Conservation (phyloP, 1,284 basidiomycete genomes). For the Cystobasidium slooffiae region DNA sequence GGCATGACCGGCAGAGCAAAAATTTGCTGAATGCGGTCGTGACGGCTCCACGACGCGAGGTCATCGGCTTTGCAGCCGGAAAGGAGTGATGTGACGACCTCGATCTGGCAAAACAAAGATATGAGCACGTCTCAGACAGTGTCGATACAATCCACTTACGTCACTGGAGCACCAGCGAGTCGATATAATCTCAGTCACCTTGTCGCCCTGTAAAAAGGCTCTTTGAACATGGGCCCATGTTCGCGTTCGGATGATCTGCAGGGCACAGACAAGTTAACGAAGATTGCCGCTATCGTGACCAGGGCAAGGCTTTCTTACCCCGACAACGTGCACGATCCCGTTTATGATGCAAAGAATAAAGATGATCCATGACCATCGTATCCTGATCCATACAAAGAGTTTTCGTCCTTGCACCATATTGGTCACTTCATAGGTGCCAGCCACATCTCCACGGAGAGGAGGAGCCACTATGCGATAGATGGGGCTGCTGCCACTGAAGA, state of each 20-base stretch:
- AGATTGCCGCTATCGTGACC: not conserved
- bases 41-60: too few species aligned
- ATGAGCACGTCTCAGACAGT: not conserved
- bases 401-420: not conserved
- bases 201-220: not conserved
- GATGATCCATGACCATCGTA: not conserved
- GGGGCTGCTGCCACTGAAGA: not conserved
- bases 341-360: not conserved
- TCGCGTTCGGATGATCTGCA: not conserved
- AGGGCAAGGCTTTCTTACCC: not conserved
- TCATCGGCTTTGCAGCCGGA: not conserved
- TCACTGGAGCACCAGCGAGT: not conserved
- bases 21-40: not conserved
- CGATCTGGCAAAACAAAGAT: not conserved
- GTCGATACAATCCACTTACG: not conserved
- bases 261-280: not conserved
- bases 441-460: not conserved
- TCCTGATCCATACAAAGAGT: not conserved
- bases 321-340: not conserved
- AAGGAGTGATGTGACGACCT: not conserved
- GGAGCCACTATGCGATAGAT: not conserved
- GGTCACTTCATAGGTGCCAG: not conserved
- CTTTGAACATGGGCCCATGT: not conserved
- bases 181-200: not conserved
- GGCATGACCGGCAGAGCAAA: not conserved